Evolutionary conservation across 1,139 yeast species (phyloP).

Genomic region (Saccharomycopsis hybrid): DNA sequence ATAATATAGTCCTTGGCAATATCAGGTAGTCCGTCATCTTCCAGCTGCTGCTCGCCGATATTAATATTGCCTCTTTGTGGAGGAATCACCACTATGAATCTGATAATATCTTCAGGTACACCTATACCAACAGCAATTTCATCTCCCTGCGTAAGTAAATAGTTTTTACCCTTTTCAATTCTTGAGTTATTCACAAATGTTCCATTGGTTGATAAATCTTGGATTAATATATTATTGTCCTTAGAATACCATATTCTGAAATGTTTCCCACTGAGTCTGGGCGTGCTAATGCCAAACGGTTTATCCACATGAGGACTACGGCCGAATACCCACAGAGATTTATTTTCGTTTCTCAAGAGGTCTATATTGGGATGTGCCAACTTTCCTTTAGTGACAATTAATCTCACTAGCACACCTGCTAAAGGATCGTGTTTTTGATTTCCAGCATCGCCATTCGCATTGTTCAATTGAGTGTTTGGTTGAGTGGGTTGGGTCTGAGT

Average conservation of each 20-base stretch:
- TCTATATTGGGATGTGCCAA: constrained; percentile 37
- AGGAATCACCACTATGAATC: constrained; percentile 54
- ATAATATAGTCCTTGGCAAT: constrained; percentile 72
- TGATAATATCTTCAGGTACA: constrained; percentile 65
- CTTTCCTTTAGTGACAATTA: constrained; percentile 68
- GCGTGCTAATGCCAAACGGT: constrained; percentile 55
- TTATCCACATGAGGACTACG: constrained; percentile 54
- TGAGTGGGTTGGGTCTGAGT: constrained; percentile 60
- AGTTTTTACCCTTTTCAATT: constrained; percentile 72
- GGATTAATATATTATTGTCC: constrained; percentile 54
- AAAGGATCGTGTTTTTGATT: constrained; percentile 29
- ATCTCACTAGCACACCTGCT: constrained; percentile 41
- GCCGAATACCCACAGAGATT: constrained; percentile 70
- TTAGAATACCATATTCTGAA: constrained; percentile 58
- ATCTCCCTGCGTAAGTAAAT: constrained; percentile 84
- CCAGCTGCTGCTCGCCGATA: constrained; percentile 8
- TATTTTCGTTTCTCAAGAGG: constrained; percentile 31
- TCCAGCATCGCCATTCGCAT: constrained; percentile 31
- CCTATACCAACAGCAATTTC: constrained; percentile 90
- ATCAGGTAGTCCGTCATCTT: constrained; percentile 30
- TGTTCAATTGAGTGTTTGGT: constrained; percentile 24
- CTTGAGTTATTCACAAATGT: constrained; percentile 74
- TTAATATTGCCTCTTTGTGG: constrained; percentile 1
- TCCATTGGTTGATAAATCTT: constrained; percentile 81
- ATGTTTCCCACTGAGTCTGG: constrained; percentile 72